phyloP scores from a whole-genome alignment of 768 basidiomycete genomes.

The Megacollybia marginata region DNA sequence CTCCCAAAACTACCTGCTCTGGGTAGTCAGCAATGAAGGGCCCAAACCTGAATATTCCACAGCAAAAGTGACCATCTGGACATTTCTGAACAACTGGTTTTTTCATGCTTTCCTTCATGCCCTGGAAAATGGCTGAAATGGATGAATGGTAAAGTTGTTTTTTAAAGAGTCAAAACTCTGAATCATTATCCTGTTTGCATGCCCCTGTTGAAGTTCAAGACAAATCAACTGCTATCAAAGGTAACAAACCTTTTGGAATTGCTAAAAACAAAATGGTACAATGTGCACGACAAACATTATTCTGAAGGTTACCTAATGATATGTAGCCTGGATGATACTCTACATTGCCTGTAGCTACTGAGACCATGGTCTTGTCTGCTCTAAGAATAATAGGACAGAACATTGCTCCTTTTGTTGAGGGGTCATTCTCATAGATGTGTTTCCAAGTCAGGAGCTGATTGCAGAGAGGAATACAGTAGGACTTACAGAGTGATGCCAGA shows the following conservation, averaged over 20 bases:
- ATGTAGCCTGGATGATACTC: constrained; percentile 19
- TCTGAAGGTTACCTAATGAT: constrained; percentile 10
- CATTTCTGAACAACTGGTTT: constrained; percentile 12
- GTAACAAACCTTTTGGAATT: constrained; percentile 21
- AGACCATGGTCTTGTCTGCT: constrained; percentile 20
- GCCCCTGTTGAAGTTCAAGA: not conserved
- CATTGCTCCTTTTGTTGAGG: constrained; percentile 7
- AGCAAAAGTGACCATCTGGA: constrained; percentile 18
- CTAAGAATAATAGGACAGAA: constrained; percentile 16
- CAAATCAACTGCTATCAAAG: not conserved
- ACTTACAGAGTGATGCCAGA: constrained; percentile 4
- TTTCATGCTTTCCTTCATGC: constrained; percentile 13
- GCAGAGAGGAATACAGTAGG: not conserved
- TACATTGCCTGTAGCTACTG: constrained; percentile 5
- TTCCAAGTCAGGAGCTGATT: not conserved
- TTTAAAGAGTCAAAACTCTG: constrained; percentile 6
- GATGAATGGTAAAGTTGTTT: constrained; percentile 13
- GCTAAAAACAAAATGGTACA: constrained; percentile 14
- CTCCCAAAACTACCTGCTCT: constrained; percentile 17
- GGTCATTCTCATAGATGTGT: too few relatives aligned
- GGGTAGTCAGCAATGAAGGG: constrained; percentile 14
- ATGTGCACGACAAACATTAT: not conserved
- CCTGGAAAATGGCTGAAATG: constrained; percentile 10
- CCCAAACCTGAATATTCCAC: constrained; percentile 17
- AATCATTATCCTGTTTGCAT: constrained; percentile 5